These are phyloP conservation scores for Mycotypha africana DNA, from an alignment of 371 early-diverging fungal genomes.

Conservation along the genomic window DNA sequence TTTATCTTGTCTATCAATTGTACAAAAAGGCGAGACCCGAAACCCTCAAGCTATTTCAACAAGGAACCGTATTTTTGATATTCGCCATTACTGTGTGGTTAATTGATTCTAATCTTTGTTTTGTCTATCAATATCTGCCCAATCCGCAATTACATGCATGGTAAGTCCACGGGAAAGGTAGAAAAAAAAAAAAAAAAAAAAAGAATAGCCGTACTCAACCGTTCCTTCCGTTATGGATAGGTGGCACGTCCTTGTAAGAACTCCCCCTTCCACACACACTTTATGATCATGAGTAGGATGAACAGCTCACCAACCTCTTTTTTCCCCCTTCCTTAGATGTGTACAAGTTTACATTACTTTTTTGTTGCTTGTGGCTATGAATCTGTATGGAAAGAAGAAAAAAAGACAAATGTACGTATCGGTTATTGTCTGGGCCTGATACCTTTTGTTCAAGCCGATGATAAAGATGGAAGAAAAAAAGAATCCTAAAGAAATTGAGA, in stretches of 20 bases:
- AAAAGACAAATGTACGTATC: conserved; percentile 11
- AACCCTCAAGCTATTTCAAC: conserved; percentile 22
- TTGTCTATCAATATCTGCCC: conserved; percentile 19
- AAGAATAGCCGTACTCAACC: conserved; percentile 3
- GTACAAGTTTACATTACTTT: conserved; percentile 32
- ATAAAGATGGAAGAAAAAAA: conserved; percentile 1
- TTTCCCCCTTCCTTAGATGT: conserved; percentile 38
- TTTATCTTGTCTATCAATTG: conserved; percentile 33
- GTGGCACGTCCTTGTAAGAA: conserved; percentile 36
- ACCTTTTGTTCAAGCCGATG: conserved; percentile 24
- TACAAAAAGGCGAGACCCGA: conserved; percentile 16
- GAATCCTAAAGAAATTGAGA: no score
- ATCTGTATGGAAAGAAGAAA: conserved; percentile 4
- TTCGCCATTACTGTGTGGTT: conserved; percentile 31
- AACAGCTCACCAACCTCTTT: no score
- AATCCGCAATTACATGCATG: conserved; percentile 34
- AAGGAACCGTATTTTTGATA: conserved; percentile 22
- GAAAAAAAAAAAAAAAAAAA: conserved; percentile 1
- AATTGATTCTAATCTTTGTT: conserved; percentile 34
- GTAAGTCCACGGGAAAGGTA: conserved; percentile 9
- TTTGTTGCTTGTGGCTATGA: conserved; percentile 31
- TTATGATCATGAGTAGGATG: no score
- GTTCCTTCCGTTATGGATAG: conserved; percentile 16
- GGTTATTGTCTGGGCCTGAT: conserved; percentile 14
- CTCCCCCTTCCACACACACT: background rate